Evolutionary conservation across 129 eudicot genomes (phyloP).

Genomic region (Arctium minus): DNA sequence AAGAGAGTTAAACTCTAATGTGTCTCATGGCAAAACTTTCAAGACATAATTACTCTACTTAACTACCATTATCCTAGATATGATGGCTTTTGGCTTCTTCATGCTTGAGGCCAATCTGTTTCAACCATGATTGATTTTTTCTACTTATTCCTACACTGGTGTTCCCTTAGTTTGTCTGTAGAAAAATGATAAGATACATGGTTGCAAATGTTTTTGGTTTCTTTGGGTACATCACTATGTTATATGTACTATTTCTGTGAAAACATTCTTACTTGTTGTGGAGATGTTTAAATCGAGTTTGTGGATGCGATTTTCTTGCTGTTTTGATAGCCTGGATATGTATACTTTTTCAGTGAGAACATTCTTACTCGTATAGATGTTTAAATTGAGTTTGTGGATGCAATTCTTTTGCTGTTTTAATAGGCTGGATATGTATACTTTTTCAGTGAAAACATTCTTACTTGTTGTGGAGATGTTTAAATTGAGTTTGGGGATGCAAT

Average conservation of each 20-base stretch:
- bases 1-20: not conserved
- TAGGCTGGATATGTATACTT: conserved; percentile 57
- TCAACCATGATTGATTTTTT: not conserved
- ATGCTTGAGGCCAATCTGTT: not conserved
- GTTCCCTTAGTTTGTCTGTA: not conserved
- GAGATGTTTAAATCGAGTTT: not conserved
- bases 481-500: not conserved
- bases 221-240: not conserved
- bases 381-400: not conserved
- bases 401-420: not conserved
- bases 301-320: not conserved
- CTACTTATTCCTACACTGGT: not conserved
- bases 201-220: conserved; percentile 5
- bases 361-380: not conserved
- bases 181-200: conserved; percentile 8
- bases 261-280: not conserved
- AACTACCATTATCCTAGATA: not conserved
- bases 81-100: not conserved
- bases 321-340: not conserved
- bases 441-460: not conserved
- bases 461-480: conserved; percentile 10
- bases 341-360: not conserved
- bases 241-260: not conserved
- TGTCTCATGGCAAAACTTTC: not conserved
- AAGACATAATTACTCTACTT: not conserved